phyloP scores from a whole-genome alignment of 495 filamentous ascomycete species.

The Aspergillus cavernicola region DNA sequence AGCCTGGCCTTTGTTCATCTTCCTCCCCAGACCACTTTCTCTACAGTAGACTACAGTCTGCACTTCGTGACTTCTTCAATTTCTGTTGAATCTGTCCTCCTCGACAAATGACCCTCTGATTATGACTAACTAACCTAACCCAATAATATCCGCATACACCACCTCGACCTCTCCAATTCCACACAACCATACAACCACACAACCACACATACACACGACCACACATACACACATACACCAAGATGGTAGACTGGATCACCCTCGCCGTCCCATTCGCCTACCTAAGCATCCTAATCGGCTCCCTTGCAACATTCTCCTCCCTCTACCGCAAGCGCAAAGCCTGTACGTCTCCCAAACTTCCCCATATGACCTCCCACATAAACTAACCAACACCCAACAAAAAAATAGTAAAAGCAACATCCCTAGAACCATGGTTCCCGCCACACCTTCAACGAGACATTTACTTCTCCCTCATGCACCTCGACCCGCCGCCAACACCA shows the following conservation, averaged over 20 bases:
- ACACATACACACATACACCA: background rate
- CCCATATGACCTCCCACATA: background rate
- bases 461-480: conserved; percentile 87
- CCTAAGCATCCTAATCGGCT: conserved; percentile 78
- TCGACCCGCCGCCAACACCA: conserved; percentile 57
- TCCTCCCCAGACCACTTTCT: conserved; percentile 2
- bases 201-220: background rate
- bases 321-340: conserved; percentile 93
- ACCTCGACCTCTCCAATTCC: background rate
- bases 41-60: background rate
- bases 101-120: background rate
- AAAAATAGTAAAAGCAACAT: conserved; percentile 62
- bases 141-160: background rate
- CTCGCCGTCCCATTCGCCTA: conserved; percentile 83
- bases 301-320: conserved; percentile 84
- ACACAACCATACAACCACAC: too few relatives aligned
- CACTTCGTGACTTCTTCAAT: background rate
- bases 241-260: conserved; percentile 72
- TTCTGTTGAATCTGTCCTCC: background rate
- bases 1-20: conserved; percentile 28
- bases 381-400: background rate
- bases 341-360: conserved; percentile 49
- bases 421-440: conserved; percentile 88
- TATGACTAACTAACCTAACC: conserved; percentile 5
- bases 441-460: conserved; percentile 87